These are phyloP conservation scores for Yueomyces sinensis DNA, from an alignment of 805 yeast genomes.

Conservation along the genomic window DNA sequence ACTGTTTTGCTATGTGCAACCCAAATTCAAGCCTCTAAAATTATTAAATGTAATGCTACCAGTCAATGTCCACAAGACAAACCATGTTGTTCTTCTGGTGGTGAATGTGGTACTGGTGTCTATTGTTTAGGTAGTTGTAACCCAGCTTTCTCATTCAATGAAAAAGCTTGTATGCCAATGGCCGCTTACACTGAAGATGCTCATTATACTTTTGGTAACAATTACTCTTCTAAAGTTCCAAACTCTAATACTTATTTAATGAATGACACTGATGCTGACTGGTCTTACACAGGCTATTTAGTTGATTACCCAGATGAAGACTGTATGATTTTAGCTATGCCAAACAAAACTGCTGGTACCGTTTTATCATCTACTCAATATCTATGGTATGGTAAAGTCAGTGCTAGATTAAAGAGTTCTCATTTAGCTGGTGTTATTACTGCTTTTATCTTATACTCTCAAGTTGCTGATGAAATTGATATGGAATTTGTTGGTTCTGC, in stretches of 20 bases:
- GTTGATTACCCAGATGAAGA: constrained; percentile 37
- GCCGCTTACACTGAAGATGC: constrained; percentile 50
- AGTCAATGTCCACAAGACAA: constrained; percentile 52
- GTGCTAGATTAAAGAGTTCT: constrained; percentile 59
- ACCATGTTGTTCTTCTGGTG: constrained; percentile 84
- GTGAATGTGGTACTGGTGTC: constrained; percentile 65
- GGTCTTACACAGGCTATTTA: constrained; percentile 52
- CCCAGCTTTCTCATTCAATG: constrained; percentile 46
- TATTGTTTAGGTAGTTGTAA: constrained; percentile 81
- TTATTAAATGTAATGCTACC: constrained; percentile 37
- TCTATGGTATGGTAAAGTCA: constrained; percentile 80
- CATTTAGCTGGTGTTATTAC: constrained; percentile 71
- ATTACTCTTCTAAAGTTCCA: constrained; percentile 22
- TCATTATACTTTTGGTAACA: constrained; percentile 28
- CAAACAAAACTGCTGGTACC: constrained; percentile 59
- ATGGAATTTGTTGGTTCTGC: constrained; percentile 74
- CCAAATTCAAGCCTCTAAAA: constrained; percentile 2
- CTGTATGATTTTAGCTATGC: constrained; percentile 63
- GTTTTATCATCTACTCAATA: constrained; percentile 67
- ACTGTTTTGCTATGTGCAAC: background rate
- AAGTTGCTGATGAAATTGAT: constrained; percentile 85
- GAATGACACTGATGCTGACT: constrained; percentile 49
- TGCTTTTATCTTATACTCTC: constrained; percentile 69
- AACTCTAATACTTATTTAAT: constrained; percentile 44
- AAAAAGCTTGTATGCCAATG: constrained; percentile 72